These are phyloP conservation scores for Eucalyptus caleyi DNA, from an alignment of 345 rosid species.

Conservation along the genomic window DNA sequence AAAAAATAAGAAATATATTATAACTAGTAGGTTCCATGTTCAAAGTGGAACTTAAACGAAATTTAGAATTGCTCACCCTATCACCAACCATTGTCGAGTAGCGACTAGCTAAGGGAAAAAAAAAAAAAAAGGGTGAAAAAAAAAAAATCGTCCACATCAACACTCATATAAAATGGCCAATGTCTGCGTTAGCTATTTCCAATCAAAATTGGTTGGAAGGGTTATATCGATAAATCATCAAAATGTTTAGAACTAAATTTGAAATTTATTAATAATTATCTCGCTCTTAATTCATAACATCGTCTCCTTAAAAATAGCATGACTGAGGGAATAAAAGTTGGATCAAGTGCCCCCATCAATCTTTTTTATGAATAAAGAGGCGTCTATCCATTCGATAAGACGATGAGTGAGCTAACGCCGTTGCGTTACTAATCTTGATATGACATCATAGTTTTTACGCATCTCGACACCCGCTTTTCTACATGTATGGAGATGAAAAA, in stretches of 20 bases:
- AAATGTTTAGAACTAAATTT: not conserved
- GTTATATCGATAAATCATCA: not conserved
- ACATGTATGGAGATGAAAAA: not conserved
- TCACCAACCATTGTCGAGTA: not conserved
- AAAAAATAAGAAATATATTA: too few species aligned
- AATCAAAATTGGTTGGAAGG: not conserved
- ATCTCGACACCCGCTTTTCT: not conserved
- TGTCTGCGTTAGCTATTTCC: accelerated
- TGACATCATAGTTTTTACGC: not conserved
- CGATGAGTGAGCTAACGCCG: not conserved
- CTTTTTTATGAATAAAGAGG: not conserved
- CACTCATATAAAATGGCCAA: too few species aligned
- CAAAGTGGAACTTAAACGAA: accelerated
- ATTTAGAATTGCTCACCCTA: too few species aligned
- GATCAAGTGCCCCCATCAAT: not conserved
- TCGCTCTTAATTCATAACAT: not conserved
- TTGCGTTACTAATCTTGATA: not conserved
- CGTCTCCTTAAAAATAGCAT: not conserved
- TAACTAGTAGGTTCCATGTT: too few species aligned
- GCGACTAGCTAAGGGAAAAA: accelerated
- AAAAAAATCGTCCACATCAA: not conserved
- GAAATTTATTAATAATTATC: not conserved
- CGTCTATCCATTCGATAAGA: not conserved
- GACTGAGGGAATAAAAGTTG: not conserved
- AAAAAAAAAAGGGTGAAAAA: not conserved